Conservation (phyloP, 2,329 filamentous ascomycete genomes). For the Nemania sp. region DNA sequence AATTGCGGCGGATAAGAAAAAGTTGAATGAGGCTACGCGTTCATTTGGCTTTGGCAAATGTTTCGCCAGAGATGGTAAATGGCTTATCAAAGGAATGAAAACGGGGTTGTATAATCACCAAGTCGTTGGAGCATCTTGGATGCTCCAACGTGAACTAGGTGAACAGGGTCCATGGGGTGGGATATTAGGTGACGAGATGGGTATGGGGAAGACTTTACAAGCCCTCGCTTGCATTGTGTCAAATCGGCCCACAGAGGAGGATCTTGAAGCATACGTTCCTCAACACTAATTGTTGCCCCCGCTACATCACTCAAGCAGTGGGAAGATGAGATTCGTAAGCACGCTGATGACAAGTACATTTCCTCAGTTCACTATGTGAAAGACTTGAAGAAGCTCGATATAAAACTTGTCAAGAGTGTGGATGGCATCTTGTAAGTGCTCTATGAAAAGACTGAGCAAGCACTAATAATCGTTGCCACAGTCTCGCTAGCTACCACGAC, state of each 20-base stretch:
- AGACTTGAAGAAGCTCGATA: neutral
- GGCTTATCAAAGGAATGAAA: slow-evolving; percentile 19
- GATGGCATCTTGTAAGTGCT: slow-evolving; percentile 12
- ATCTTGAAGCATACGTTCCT: neutral
- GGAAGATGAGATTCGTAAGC: slow-evolving; percentile 10
- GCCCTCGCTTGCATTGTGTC: slow-evolving; percentile 16
- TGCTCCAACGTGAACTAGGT: slow-evolving; percentile 16
- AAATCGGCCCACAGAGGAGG: neutral
- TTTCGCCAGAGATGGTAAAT: slow-evolving; percentile 14
- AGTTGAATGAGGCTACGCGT: slow-evolving; percentile 3
- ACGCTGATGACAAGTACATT: neutral
- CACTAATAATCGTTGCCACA: slow-evolving; percentile 2
- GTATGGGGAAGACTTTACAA: slow-evolving; percentile 23
- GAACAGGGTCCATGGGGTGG: slow-evolving; percentile 11
- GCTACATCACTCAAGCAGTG: slow-evolving; percentile 19
- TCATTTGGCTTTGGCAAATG: slow-evolving; percentile 14
- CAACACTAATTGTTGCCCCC: slow-evolving; percentile 20
- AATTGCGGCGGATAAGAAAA: slow-evolving; percentile 9
- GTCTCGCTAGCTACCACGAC: slow-evolving; percentile 18
- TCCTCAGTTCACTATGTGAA: slow-evolving; percentile 5
- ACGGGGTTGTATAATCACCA: slow-evolving; percentile 12
- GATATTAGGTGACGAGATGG: slow-evolving; percentile 25
- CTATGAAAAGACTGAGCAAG: neutral
- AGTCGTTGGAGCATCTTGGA: slow-evolving; percentile 14
- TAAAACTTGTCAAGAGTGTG: neutral